These are phyloP conservation scores for Silene vulgaris DNA, from an alignment of 179 eudicot species.

Conservation along the genomic window DNA sequence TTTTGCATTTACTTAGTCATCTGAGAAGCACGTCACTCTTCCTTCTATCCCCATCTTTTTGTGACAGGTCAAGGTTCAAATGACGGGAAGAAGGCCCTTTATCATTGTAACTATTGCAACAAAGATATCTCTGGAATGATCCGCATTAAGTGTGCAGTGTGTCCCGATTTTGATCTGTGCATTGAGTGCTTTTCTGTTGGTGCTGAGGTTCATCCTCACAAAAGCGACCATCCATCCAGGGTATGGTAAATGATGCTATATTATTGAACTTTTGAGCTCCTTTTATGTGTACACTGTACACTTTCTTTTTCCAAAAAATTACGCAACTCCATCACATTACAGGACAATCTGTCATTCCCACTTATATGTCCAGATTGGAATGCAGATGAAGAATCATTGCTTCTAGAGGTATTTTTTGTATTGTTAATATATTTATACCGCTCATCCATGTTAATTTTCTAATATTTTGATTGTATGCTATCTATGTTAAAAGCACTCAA, in stretches of 20 bases:
- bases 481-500: neutral
- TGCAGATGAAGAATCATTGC: constrained; percentile 91
- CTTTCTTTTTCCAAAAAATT: neutral
- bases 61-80: constrained; percentile 52
- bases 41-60: constrained; percentile 24
- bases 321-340: constrained; percentile 20
- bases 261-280: constrained; percentile 4
- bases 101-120: constrained; percentile 92
- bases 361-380: constrained; percentile 84
- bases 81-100: constrained; percentile 72
- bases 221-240: constrained; percentile 73
- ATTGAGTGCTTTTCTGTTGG: constrained; percentile 94
- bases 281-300: neutral
- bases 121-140: constrained; percentile 76
- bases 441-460: neutral
- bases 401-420: constrained; percentile 54
- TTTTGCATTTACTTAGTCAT: neutral
- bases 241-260: constrained; percentile 58
- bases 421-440: neutral
- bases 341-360: constrained; percentile 81
- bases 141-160: constrained; percentile 72
- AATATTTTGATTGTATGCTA: too few relatives aligned
- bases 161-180: constrained; percentile 86
- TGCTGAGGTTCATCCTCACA: constrained; percentile 80
- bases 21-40: neutral